phyloP scores from a whole-genome alignment of 2,329 filamentous ascomycete species.

The Gaeumannomyces sp. region DNA sequence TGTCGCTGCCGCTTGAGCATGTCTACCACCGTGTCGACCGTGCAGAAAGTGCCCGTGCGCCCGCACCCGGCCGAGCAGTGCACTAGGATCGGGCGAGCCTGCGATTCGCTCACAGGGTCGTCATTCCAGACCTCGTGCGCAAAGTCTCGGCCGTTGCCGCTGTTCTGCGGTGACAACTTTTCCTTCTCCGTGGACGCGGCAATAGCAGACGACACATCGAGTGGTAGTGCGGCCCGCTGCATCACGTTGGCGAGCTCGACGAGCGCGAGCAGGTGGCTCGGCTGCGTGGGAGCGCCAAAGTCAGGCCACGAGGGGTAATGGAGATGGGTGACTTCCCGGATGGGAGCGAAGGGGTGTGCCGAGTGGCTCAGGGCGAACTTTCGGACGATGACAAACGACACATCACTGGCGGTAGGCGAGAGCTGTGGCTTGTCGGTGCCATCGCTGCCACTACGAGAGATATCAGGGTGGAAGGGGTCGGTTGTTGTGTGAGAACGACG shows the following conservation, averaged over 20 bases:
- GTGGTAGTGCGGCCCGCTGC: slow-evolving; percentile 51
- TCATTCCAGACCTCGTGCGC: slow-evolving; percentile 38
- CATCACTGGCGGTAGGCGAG: not conserved
- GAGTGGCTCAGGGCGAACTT: slow-evolving; percentile 80
- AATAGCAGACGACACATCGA: slow-evolving; percentile 15
- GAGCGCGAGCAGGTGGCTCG: slow-evolving; percentile 76
- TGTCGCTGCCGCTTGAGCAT: slow-evolving; percentile 84
- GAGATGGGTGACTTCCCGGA: slow-evolving; percentile 89
- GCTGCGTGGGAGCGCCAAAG: slow-evolving; percentile 87
- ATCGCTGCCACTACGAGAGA: not conserved
- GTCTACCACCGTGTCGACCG: slow-evolving; percentile 90
- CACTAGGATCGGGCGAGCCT: slow-evolving; percentile 70
- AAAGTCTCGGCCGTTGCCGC: slow-evolving; percentile 1
- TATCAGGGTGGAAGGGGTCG: not conserved
- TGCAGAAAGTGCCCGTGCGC: slow-evolving; percentile 92
- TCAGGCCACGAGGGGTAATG: slow-evolving; percentile 98
- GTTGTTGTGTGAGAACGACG: slow-evolving; percentile 5
- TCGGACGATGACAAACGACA: slow-evolving; percentile 60
- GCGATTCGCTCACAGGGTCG: slow-evolving; percentile 50
- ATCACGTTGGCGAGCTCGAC: slow-evolving; percentile 82
- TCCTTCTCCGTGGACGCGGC: slow-evolving; percentile 18
- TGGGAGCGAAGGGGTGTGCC: slow-evolving; percentile 71
- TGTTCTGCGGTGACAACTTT: slow-evolving; percentile 10
- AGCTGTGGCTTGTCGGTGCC: not conserved
- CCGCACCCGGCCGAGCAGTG: slow-evolving; percentile 97